These are phyloP conservation scores for Pseudogymnoascus sp. DNA, from an alignment of 2,329 filamentous ascomycete species.

Conservation along the genomic window DNA sequence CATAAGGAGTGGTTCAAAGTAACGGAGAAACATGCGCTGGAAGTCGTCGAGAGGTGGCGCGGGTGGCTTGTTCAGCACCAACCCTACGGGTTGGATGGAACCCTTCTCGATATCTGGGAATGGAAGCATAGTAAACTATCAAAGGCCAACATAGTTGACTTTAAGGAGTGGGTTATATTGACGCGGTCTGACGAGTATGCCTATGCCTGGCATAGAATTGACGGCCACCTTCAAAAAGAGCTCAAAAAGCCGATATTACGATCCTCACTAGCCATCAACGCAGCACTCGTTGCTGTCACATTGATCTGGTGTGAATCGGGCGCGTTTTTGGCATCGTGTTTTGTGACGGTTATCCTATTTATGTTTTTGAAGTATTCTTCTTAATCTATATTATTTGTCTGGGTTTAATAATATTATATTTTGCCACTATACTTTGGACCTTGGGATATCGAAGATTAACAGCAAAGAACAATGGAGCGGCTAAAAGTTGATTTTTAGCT, in stretches of 20 bases:
- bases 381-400: not conserved
- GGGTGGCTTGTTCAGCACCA: constrained; percentile 10
- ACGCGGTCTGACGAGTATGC: not conserved
- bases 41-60: constrained; percentile 14
- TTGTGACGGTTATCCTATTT: not conserved
- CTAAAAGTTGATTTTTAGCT: not conserved
- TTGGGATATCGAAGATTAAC: not conserved
- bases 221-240: not conserved
- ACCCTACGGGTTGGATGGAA: not conserved
- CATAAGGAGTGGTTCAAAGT: not conserved
- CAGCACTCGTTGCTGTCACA: not conserved
- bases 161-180: not conserved
- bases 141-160: not conserved
- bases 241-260: not conserved
- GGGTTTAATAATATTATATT: not conserved
- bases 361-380: not conserved
- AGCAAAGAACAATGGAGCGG: not conserved
- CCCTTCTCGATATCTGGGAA: not conserved
- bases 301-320: not conserved
- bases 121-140: not conserved
- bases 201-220: not conserved
- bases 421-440: not conserved
- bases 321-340: not conserved
- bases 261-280: not conserved
- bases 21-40: not conserved